Base-by-base conservation (phyloP, 148 eudicot species). In the Rheum nobile region DNA sequence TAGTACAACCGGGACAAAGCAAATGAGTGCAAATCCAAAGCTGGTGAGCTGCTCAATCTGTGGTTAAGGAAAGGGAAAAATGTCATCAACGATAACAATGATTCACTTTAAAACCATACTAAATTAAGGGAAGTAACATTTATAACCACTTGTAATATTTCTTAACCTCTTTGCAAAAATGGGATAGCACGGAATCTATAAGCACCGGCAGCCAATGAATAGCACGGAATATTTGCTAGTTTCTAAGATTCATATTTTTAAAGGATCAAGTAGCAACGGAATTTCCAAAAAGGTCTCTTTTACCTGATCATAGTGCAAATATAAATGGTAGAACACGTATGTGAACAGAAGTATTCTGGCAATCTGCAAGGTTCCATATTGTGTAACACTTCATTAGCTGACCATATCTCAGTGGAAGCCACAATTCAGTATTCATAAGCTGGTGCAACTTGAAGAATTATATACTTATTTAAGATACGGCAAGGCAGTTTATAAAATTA, bases 261-360 rank as follows among this genome's bases (percentile, higher is more conserved):
- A 32, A 67, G 9, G 41, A 67, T 67, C 38, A 31, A 17, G 22
- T 48, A 48, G 55, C 55, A 48, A 48, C 21, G 57, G 19, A 50
- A n/a, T 19, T 50, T 6, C 9, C 52, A 21, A 31, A 28, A 34
- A 14, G 17, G 26, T 43, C 22, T 39, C 4, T 17, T 71, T 93
- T 79, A 89, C 98, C 98, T 91, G 90, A 77, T 86, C 86, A 80
- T 84, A 89, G 77, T 93, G 92, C 70, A 73, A 24, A 75, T 67
- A 80, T 76, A 93, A 75, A 80, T 93, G 97, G 88, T 88, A 84
- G 86, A 89, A 89, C 75, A 88, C 82, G 81, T 80, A 89, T 80
- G 86, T 77, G 75, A 93, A 90, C 75, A 90, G 77, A 75, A 93
- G 43, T 72, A 93, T 81, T 83, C 98, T 85, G 32, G 96, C 94